A percentile compares a stretch with the other conserved stretches of the same genome.
These are phyloP conservation scores for Spongiforma sp. DNA, from an alignment of 1,284 basidiomycete genomes.

Conservation along the genomic window DNA sequence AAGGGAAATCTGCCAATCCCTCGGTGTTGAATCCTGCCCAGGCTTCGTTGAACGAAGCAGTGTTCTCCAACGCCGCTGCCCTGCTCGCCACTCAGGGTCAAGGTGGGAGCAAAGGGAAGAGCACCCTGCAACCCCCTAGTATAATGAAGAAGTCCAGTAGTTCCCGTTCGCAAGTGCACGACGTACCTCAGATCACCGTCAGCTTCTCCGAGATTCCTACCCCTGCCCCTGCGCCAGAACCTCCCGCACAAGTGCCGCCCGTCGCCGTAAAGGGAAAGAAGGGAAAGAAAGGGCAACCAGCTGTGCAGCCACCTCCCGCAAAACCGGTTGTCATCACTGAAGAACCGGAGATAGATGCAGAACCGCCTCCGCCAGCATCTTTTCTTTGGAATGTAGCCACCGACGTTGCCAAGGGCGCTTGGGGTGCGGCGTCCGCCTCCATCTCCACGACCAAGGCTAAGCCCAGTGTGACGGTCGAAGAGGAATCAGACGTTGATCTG, in stretches of 20 bases:
- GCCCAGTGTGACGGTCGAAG: constrained; percentile 3
- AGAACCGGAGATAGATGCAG: constrained; percentile 24
- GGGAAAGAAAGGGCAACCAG: constrained; percentile 28
- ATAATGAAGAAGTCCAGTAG: constrained; percentile 34
- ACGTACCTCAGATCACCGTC: constrained; percentile 34
- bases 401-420: constrained; percentile 11
- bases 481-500: constrained; percentile 15
- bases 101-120: constrained; percentile 11
- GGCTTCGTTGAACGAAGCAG: constrained; percentile 29
- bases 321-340: constrained; percentile 23
- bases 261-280: constrained; percentile 28
- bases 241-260: constrained; percentile 12
- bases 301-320: constrained; percentile 9
- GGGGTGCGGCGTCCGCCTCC: constrained; percentile 14
- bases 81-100: constrained; percentile 16
- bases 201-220: constrained; percentile 21
- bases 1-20: constrained; percentile 14
- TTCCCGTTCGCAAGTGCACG: constrained; percentile 31
- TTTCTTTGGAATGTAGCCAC: constrained; percentile 26
- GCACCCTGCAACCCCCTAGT: constrained; percentile 21
- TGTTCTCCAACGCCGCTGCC: constrained; percentile 32
- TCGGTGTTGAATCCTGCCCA: constrained; percentile 20
- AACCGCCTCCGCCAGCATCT: constrained; percentile 23
- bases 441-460: constrained; percentile 7
- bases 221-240: constrained; percentile 5